A percentile compares a stretch with the other conserved stretches of the same genome.
These are phyloP conservation scores for Mycena pura DNA, from an alignment of 768 basidiomycete species.

Conservation along the genomic window DNA sequence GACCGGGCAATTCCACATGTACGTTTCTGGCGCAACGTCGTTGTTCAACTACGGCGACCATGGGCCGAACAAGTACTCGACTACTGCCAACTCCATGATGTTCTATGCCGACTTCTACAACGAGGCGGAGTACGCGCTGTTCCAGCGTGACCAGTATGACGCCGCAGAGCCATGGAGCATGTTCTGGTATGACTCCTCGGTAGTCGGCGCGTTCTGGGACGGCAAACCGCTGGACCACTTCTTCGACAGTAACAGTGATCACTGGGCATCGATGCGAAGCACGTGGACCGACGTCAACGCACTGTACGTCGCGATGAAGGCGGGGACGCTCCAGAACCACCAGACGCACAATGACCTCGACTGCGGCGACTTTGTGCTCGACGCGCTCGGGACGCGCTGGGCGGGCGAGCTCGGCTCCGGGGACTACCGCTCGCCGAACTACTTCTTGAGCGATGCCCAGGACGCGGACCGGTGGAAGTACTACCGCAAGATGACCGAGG, in stretches of 20 bases:
- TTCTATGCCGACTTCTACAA: conserved; percentile 77
- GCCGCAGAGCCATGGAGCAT: conserved; percentile 86
- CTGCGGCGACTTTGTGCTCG: conserved; percentile 93
- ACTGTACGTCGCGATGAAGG: conserved; percentile 88
- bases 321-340: conserved; percentile 77
- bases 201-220: conserved; percentile 93
- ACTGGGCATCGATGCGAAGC: conserved; percentile 92
- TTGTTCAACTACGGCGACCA: conserved; percentile 85
- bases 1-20: conserved; percentile 92
- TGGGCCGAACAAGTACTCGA: conserved; percentile 93
- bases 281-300: conserved; percentile 92
- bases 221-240: conserved; percentile 81
- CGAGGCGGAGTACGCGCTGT: conserved; percentile 78
- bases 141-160: conserved; percentile 90
- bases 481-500: conserved; percentile 96
- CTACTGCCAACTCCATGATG: conserved; percentile 90
- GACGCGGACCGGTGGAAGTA: conserved; percentile 82
- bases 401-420: conserved; percentile 93
- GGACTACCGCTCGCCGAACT: conserved; percentile 75
- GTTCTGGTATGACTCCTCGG: conserved; percentile 91
- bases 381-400: conserved; percentile 94
- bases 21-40: conserved; percentile 80
- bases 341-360: conserved; percentile 97
- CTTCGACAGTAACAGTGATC: conserved; percentile 74
- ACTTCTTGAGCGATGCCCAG: conserved; percentile 82